phyloP scores from a whole-genome alignment of 345 rosid genomes.

The Laguncularia racemosa region DNA sequence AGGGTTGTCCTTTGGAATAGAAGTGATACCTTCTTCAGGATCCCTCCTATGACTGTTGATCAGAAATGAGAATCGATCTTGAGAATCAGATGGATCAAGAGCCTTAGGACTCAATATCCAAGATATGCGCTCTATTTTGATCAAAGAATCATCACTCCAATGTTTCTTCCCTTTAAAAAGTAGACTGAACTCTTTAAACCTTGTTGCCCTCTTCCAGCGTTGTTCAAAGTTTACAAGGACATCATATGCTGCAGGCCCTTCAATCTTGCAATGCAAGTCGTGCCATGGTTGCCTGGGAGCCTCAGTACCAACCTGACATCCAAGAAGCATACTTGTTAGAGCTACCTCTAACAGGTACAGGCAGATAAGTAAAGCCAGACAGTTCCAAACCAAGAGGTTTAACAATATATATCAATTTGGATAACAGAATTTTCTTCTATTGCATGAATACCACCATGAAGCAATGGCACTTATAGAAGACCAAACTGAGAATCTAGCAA shows the following conservation, averaged over 20 bases:
- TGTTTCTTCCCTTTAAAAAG: constrained; percentile 47
- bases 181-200: constrained; percentile 64
- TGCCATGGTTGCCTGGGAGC: constrained; percentile 99
- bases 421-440: too few species aligned
- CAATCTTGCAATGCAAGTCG: constrained; percentile 83
- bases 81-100: constrained; percentile 28
- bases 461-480: too few species aligned
- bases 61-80: constrained; percentile 32
- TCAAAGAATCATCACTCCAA: constrained; percentile 77
- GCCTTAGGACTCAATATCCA: constrained; percentile 88
- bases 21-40: constrained; percentile 28
- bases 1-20: constrained; percentile 59
- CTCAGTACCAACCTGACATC: constrained; percentile 43
- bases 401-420: too few species aligned
- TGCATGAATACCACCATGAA: too few species aligned
- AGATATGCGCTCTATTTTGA: constrained; percentile 81
- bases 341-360: neutral
- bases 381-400: too few species aligned
- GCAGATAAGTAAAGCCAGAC: too few species aligned
- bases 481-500: too few species aligned
- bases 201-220: constrained; percentile 84
- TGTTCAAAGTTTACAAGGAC: constrained; percentile 96
- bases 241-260: constrained; percentile 95
- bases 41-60: constrained; percentile 23
- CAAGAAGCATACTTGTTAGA: neutral